Base-by-base conservation (phyloP, 805 yeast genomes). In the Ogataea glucozyma region DNA sequence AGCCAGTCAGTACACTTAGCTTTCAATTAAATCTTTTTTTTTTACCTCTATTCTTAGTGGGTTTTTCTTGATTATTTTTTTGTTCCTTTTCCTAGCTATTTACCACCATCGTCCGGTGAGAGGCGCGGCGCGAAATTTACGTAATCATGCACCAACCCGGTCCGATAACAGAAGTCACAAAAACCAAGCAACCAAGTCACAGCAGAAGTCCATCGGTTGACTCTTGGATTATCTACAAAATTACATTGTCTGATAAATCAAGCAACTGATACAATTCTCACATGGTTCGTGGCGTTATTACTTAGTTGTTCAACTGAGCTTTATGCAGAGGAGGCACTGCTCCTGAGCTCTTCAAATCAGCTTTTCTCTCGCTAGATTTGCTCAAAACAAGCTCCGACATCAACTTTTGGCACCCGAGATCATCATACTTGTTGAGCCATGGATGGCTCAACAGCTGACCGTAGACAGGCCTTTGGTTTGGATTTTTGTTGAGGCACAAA, bases 391-490 rank as follows among this genome's bases (percentile, higher is more conserved):
- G 53, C 17, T 48, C 37, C 12, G 60, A 52, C 58, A 67, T 48
- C 19, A 48, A 37, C 12, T 37, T 33, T 40, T 63, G 60, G 26
- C 65, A 57, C 21, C 53, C 49, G 10, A 66, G 67, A 24, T 65
- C 71, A 31, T 71, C 69, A 40, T 75, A 73, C 49, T 71, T 73
- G 21, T 69, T 61, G 46, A 93, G 67, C 98, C 99, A 93, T 3
- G 93, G 93, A 60, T 88, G 95, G 26, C 76, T 70, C 41, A 90
- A 67, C 43, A 93, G 73, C 40, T 83, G 76, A 2, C 80, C 76
- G 61, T 93, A 93, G 3, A 82, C 77, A 13, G 97, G 97, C 53
- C 99, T 77, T 47, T 77, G 69, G 21, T 78, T 78, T 1, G 99
- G 96, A 42, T 77, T 76, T 66, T 91, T 93, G 55, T 82, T 81